phyloP scores from a whole-genome alignment of 768 basidiomycete species.

The Lenzites betulinus region DNA sequence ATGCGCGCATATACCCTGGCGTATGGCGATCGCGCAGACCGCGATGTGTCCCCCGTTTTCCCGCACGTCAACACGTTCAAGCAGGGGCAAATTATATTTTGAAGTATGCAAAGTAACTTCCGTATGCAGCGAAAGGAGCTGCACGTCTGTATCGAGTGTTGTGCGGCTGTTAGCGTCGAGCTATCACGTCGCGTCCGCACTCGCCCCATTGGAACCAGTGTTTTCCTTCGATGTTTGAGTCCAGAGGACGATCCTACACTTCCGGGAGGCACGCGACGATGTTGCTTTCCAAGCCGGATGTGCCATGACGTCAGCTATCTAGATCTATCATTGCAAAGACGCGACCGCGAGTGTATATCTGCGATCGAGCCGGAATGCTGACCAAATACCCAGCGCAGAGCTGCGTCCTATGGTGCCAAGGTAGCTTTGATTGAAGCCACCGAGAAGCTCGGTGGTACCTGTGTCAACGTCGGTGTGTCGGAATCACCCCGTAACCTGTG shows the following conservation, averaged over 20 bases:
- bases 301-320: conserved; percentile 5
- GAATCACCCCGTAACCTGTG: background rate
- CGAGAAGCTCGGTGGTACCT: conserved; percentile 85
- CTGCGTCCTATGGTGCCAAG: conserved; percentile 89
- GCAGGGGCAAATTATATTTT: too few species aligned
- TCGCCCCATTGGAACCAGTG: too few species aligned
- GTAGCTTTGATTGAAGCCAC: conserved; percentile 86
- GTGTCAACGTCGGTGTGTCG: conserved; percentile 87
- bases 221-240: too few species aligned
- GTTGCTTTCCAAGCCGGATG: background rate
- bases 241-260: background rate
- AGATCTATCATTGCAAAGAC: background rate
- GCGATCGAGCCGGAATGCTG: background rate
- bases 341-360: background rate
- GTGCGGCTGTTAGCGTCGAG: too few species aligned
- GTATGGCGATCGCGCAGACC: background rate
- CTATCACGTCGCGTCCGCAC: too few species aligned
- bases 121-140: too few species aligned
- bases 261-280: background rate
- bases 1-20: background rate
- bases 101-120: too few species aligned
- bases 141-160: too few species aligned
- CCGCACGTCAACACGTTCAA: too few species aligned
- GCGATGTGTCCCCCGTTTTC: too few species aligned
- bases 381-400: conserved; percentile 67